Evolutionary conservation across 306 rosid species (phyloP).

Genomic region (Pueraria montana): DNA sequence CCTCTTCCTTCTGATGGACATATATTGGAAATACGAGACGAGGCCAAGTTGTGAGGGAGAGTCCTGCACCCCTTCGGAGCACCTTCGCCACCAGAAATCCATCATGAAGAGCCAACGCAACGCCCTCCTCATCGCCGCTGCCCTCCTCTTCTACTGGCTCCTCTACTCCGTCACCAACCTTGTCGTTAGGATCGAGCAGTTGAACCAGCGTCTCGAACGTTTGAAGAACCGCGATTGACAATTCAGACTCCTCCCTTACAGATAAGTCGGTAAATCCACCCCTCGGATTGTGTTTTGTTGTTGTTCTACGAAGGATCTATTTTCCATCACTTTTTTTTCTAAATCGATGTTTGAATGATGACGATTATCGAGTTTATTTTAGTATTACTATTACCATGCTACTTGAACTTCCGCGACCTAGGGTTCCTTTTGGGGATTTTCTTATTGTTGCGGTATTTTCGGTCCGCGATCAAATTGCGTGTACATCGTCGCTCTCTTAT

Average conservation of each 20-base stretch:
- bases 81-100: constrained; percentile 94
- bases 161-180: constrained; percentile 90
- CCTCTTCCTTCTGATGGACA: constrained; percentile 88
- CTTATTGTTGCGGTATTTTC: neutral
- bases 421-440: constrained; percentile 51
- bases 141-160: constrained; percentile 91
- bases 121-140: constrained; percentile 91
- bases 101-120: constrained; percentile 99
- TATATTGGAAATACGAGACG: constrained; percentile 96
- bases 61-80: constrained; percentile 83
- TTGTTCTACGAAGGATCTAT: neutral
- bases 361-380: constrained; percentile 23
- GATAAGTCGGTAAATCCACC: neutral
- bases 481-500: neutral
- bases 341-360: constrained; percentile 25
- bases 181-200: constrained; percentile 78
- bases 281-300: too few relatives aligned
- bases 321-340: neutral
- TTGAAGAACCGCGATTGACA: constrained; percentile 81
- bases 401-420: neutral
- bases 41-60: constrained; percentile 80
- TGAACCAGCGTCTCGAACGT: constrained; percentile 89
- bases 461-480: too few relatives aligned
- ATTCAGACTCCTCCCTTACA: too few relatives aligned
- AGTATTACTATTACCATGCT: neutral